phyloP scores from a whole-genome alignment of 768 basidiomycete species.

The Mycena olivaceomarginata region DNA sequence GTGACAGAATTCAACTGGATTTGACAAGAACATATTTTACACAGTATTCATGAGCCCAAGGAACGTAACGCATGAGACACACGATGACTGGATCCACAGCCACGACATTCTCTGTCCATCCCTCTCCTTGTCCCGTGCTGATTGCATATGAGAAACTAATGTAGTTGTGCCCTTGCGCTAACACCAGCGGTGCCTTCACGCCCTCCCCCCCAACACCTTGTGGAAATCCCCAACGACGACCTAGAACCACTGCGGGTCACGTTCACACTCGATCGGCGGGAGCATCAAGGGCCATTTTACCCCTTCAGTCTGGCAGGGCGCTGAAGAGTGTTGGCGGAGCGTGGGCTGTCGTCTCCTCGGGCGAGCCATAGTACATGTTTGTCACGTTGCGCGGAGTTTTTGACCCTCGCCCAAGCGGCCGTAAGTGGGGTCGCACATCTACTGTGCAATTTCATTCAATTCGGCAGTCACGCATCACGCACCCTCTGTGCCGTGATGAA shows the following conservation, averaged over 20 bases:
- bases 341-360: background rate
- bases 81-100: conserved; percentile 18
- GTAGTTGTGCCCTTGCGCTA: conserved; percentile 27
- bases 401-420: no score
- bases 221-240: conserved; percentile 11
- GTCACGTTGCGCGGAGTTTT: background rate
- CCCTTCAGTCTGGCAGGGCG: background rate
- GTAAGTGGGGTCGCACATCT: no score
- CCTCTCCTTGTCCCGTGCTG: conserved; percentile 26
- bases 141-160: conserved; percentile 24
- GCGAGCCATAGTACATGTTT: conserved; percentile 18
- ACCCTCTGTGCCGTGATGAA: no score
- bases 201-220: conserved; percentile 6
- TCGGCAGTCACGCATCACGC: no score
- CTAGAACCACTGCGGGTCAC: conserved; percentile 25
- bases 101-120: conserved; percentile 29
- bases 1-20: no score
- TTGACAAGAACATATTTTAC: no score
- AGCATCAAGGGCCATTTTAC: background rate
- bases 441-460: no score
- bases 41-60: no score
- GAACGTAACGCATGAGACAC: background rate
- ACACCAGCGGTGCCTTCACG: background rate
- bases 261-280: background rate
- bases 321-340: background rate